These are phyloP conservation scores for Thermomucor indicae-seudaticae DNA, from an alignment of 371 early-diverging fungal species.

Conservation along the genomic window DNA sequence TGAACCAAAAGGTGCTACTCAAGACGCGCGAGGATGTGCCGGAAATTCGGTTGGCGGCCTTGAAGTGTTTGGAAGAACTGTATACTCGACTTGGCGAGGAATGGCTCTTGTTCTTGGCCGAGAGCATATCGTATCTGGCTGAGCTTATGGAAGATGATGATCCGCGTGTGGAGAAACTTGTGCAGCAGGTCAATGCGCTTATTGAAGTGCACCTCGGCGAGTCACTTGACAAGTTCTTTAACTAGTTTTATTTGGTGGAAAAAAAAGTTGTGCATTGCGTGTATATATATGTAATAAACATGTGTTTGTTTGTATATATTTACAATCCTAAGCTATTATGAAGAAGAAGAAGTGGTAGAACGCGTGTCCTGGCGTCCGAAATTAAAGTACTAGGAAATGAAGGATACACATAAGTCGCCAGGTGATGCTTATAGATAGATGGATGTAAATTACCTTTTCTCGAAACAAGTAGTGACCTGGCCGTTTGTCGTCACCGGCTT, in stretches of 20 bases:
- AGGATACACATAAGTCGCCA: not conserved
- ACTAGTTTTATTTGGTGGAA: too few species aligned
- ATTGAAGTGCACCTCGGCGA: constrained; percentile 91
- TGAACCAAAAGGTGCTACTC: constrained; percentile 78
- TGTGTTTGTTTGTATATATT: too few species aligned
- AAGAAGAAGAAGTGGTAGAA: too few species aligned
- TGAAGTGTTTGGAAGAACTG: constrained; percentile 73
- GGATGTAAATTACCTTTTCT: constrained; percentile 29
- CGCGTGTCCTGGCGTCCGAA: too few species aligned
- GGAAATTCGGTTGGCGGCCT: constrained; percentile 72
- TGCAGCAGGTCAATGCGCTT: constrained; percentile 77
- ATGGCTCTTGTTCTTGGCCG: constrained; percentile 87
- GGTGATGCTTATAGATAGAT: not conserved
- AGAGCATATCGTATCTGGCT: constrained; percentile 93
- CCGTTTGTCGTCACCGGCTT: constrained; percentile 30
- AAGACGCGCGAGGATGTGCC: constrained; percentile 70
- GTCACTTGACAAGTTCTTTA: constrained; percentile 74
- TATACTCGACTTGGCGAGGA: constrained; percentile 88
- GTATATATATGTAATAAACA: too few species aligned
- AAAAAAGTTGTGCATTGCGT: too few species aligned
- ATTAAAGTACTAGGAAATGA: not conserved
- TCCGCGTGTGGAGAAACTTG: constrained; percentile 73
- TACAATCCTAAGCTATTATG: too few species aligned
- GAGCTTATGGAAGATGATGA: constrained; percentile 90
- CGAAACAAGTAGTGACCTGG: constrained; percentile 47